Evolutionary conservation across 2,329 filamentous ascomycete species (phyloP), one percentile per base, ranked within the genome.

Genomic region (Neurospora crassa): DNA sequence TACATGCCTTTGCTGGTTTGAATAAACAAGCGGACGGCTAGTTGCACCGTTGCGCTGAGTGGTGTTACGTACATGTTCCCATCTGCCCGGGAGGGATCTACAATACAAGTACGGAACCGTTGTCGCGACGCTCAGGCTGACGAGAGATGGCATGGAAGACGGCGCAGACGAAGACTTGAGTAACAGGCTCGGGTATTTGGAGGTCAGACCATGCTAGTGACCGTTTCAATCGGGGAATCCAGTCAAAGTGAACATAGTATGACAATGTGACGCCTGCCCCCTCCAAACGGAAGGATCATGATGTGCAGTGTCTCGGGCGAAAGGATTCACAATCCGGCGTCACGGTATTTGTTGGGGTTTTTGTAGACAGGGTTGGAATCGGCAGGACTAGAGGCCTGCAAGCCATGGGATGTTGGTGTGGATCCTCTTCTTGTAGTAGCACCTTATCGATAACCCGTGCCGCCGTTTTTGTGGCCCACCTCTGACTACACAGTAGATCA

Each of bases 361-460:
- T 63, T 7, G 24, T 34, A 16, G 11, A 69, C 68, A 43, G 29
- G 67, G 18, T 67, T 40, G 41, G 41, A 16, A 18, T 7, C 41
- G 41, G 41, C 41, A n/a, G 3, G 67, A 41, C n/a, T 29, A 37
- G 63, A 37, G 63, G 63, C 63, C 29, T 40, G 18, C 12, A 53
- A 20, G 45, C 20, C 45, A 29, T 29, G 29, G 29, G 29, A 29
- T 29, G 29, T 29, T 29, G 29, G 5, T 37, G 7, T 37, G 34
- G 34, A 59, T 59, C 20, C 24, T 59, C 14, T 59, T 59, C 8
- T 10, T 40, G 5, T 29, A 8, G 47, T 59, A 59, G 47, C 47
- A 67, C 71, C 68, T 63, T 69, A 42, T 59, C 67, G 47, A 69
- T 72, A 74, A 71, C 45, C 63, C 69, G 40, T 69, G 70, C 68